Evolutionary conservation across 306 rosid genomes (phyloP).

Genomic region (Alnus rubra): DNA sequence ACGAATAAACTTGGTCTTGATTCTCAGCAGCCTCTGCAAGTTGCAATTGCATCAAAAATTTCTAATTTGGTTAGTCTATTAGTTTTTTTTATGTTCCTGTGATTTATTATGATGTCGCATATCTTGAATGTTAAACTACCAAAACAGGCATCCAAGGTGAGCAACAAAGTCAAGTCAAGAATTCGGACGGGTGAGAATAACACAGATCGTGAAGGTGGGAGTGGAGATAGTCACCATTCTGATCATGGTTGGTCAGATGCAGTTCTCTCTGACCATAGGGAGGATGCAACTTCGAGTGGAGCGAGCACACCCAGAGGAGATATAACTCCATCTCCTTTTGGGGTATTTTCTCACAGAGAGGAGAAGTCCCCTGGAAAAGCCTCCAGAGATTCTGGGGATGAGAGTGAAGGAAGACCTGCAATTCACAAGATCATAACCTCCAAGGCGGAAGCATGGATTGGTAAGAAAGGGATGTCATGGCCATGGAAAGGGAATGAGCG

Average conservation of each 20-base stretch:
- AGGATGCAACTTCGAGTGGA: conserved; percentile 92
- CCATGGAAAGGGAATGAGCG: conserved; percentile 81
- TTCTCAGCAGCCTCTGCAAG: conserved; percentile 85
- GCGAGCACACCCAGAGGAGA: conserved; percentile 95
- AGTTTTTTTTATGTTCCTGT: conserved; percentile 23
- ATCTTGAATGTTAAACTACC: conserved; percentile 43
- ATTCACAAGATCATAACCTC: conserved; percentile 65
- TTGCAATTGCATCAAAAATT: conserved; percentile 76
- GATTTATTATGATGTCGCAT: conserved; percentile 36
- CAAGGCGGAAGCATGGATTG: conserved; percentile 90
- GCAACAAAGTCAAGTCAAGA: conserved; percentile 85
- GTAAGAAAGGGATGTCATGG: conserved; percentile 82
- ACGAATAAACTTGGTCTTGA: conserved; percentile 78
- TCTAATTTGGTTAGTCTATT: conserved; percentile 85
- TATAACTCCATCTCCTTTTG: conserved; percentile 51
- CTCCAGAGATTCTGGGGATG: conserved; percentile 64
- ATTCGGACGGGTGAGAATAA: conserved; percentile 65
- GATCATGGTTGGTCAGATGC: conserved; percentile 59
- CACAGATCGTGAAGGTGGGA: conserved; percentile 68
- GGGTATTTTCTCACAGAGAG: conserved; percentile 53
- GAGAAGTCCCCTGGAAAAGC: conserved; percentile 61
- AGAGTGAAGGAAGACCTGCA: conserved; percentile 62
- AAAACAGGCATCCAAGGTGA: conserved; percentile 87
- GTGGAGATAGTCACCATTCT: conserved; percentile 64
- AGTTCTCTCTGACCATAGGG: conserved; percentile 59